Percentiles rank a stretch among this genome's conserved stretches.
These are phyloP conservation scores for Colletotrichum lentis DNA, from an alignment of 2,329 filamentous ascomycete genomes.

Conservation along the genomic window DNA sequence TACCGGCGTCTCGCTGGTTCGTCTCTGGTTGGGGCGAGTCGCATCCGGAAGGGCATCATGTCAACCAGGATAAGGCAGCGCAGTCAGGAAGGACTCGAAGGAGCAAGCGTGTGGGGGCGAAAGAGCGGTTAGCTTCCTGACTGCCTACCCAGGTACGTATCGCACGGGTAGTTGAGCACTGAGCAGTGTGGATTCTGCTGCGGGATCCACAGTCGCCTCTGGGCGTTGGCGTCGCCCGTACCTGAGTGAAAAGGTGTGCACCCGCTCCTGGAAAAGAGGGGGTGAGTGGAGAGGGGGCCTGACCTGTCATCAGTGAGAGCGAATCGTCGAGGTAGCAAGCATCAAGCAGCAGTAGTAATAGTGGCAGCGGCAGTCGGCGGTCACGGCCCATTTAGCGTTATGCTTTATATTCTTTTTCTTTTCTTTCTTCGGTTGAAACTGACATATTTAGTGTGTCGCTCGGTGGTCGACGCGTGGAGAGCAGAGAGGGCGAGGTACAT, in stretches of 20 bases:
- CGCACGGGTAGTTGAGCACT: neutral
- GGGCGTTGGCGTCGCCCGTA: slow-evolving; percentile 9
- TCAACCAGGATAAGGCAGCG: slow-evolving; percentile 9
- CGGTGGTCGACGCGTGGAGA: neutral
- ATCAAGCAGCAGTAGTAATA: slow-evolving; percentile 2
- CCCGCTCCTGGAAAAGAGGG: neutral
- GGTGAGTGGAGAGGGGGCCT: neutral
- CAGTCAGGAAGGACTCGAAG: slow-evolving; percentile 14
- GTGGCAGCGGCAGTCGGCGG: neutral
- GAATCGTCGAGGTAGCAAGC: slow-evolving; percentile 14
- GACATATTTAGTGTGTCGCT: slow-evolving; percentile 5
- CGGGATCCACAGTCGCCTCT: neutral
- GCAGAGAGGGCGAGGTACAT: neutral
- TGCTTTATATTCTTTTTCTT: too few species aligned
- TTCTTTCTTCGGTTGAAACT: slow-evolving; percentile 11
- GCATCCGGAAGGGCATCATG: slow-evolving; percentile 27
- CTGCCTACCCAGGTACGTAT: too few species aligned
- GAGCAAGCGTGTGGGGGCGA: slow-evolving; percentile 27
- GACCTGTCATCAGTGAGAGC: neutral
- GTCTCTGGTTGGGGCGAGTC: neutral
- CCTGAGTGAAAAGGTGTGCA: neutral
- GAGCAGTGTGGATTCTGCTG: slow-evolving; percentile 3
- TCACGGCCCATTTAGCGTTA: slow-evolving; percentile 23
- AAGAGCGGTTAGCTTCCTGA: slow-evolving; percentile 2
- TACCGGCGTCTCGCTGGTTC: neutral